Evolutionary conservation across 2,329 filamentous ascomycete genomes (phyloP).

Genomic region (Alternaria brassicae): DNA sequence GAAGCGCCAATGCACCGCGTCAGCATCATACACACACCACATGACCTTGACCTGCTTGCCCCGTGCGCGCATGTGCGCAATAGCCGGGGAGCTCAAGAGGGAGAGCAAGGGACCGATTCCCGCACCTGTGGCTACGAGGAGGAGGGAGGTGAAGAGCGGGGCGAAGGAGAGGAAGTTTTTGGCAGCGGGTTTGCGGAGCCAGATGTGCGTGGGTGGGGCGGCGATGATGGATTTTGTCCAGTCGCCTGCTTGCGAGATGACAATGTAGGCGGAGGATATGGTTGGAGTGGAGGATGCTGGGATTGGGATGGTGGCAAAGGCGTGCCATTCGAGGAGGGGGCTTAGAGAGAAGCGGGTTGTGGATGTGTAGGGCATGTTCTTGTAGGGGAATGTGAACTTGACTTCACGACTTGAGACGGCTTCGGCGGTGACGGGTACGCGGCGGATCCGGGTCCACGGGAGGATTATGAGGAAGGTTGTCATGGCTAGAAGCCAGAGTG

Average conservation of each 20-base stretch:
- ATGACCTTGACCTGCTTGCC: constrained; percentile 19
- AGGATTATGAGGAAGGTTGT: constrained; percentile 72
- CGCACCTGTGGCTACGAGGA: constrained; percentile 33
- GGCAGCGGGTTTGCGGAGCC: constrained; percentile 24
- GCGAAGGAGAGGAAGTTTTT: constrained; percentile 31
- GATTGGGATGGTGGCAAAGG: constrained; percentile 47
- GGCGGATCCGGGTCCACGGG: constrained; percentile 76
- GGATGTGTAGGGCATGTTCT: constrained; percentile 32
- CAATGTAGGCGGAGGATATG: constrained; percentile 21
- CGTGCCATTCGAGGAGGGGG: constrained; percentile 47
- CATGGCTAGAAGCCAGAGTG: constrained; percentile 71
- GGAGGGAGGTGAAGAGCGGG: constrained; percentile 26
- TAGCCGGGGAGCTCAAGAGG: constrained; percentile 18
- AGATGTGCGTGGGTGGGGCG: constrained; percentile 21
- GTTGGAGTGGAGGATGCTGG: not conserved
- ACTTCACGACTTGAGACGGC: constrained; percentile 74
- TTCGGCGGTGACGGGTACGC: constrained; percentile 69
- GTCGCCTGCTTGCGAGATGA: constrained; percentile 47
- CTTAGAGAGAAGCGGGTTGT: constrained; percentile 23
- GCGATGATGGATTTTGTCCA: constrained; percentile 38
- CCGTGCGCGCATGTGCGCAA: constrained; percentile 11
- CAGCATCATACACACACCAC: constrained; percentile 25
- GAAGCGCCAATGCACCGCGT: constrained; percentile 24
- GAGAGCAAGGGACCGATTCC: constrained; percentile 34
- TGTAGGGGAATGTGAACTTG: constrained; percentile 63